Evolutionary conservation across 73 alveolate genomes (phyloP), one percentile per base, ranked within the genome.

Genomic region (Uronychia binucleata): DNA sequence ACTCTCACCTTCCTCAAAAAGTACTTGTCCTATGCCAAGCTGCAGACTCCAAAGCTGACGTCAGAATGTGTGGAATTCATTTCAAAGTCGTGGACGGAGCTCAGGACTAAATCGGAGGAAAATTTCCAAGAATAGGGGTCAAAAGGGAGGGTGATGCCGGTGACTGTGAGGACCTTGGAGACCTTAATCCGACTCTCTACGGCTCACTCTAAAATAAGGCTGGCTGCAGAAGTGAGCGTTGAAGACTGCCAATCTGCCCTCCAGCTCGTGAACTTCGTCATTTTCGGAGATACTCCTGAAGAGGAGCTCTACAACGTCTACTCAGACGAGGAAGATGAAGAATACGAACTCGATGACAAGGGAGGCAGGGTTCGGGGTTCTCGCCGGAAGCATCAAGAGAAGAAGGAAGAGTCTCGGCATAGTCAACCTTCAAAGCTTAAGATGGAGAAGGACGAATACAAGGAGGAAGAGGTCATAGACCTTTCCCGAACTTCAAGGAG

Each of bases 131-230:
- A 89, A 67, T 85, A 74, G 78, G 94, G 87, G n/a, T 46, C 67
- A 46, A 46, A 19, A 46, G 67, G 67, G 14, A 95, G 94, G 81
- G 87, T 92, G 59, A 86, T 94, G 57, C 99, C 99, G 1, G 91
- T 98, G 58, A 98, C 99, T 32, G 98, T 94, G 33, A 97, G 99
- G 96, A 95, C 99, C 0, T 92, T 97, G 28, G 99, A 98, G 92
- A 95, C 99, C 29, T 74, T 98, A 84, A 98, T 98, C 74, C 86
- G 99, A 86, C 85, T 98, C 77, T 90, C 99, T 1, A 95, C 99
- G 35, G 99, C 99, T 26, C 97, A 94, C 89, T 99, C 99, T 13
- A 98, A 97, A 84, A 92, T 97, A 25, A 94, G 99, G 81, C 79
- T 97, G 74, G 82, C 98, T 31, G 57, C 78, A 35, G 80, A 67